phyloP scores from a whole-genome alignment of 2,329 filamentous ascomycete genomes.

The Ascochyta lentis region DNA sequence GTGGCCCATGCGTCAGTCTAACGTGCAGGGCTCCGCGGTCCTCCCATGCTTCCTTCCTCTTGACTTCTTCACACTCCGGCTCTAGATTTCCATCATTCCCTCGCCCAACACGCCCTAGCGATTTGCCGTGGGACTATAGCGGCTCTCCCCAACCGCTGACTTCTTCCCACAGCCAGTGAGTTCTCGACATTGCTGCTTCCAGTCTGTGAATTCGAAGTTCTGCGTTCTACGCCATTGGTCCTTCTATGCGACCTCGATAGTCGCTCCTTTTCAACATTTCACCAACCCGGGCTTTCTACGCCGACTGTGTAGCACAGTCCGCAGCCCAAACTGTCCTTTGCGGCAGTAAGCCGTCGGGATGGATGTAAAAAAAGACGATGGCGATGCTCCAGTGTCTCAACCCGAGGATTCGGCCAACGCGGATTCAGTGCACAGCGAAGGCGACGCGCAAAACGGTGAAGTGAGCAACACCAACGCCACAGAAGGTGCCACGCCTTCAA shows the following conservation, averaged over 20 bases:
- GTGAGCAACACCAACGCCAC: constrained; percentile 27
- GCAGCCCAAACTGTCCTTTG: constrained; percentile 26
- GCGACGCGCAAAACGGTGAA: constrained; percentile 36
- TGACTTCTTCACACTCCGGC: constrained; percentile 32
- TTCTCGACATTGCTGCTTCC: constrained; percentile 22
- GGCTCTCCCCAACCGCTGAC: constrained; percentile 29
- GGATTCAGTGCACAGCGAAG: constrained; percentile 39
- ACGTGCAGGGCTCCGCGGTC: constrained; percentile 33
- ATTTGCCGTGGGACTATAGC: constrained; percentile 11
- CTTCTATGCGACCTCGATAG: constrained; percentile 49
- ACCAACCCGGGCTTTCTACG: constrained; percentile 32
- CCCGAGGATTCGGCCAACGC: constrained; percentile 39
- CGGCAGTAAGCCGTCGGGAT: constrained; percentile 41
- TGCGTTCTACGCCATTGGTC: constrained; percentile 44
- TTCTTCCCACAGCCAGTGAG: constrained; percentile 11
- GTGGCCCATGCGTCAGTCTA: constrained; percentile 3
- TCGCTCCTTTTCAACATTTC: constrained; percentile 34
- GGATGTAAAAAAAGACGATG: constrained; percentile 47
- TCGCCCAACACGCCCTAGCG: constrained; percentile 24
- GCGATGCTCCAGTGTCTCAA: constrained; percentile 41
- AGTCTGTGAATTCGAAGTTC: constrained; percentile 28
- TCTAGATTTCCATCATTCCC: constrained; percentile 26
- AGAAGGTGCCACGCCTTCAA: constrained; percentile 39
- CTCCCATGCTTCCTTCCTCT: constrained; percentile 29
- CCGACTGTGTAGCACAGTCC: constrained; percentile 29